Evolutionary conservation across 2,329 filamentous ascomycete genomes (phyloP).

Genomic region (Colletotrichum spinosum): DNA sequence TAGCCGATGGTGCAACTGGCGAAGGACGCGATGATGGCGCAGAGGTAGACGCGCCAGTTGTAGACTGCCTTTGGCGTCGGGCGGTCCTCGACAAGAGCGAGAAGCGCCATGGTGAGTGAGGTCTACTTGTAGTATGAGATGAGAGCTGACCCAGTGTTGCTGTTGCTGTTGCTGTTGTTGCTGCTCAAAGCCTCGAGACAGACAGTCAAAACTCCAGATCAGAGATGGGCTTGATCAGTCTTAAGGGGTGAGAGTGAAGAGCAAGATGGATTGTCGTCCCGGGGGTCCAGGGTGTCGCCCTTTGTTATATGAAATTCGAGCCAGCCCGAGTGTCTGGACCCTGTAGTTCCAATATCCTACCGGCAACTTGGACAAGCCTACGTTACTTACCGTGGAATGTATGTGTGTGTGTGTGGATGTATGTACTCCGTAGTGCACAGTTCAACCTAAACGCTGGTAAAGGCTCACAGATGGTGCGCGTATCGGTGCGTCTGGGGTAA

Average conservation of each 20-base stretch:
- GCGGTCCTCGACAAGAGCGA: conserved; percentile 66
- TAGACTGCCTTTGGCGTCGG: conserved; percentile 68
- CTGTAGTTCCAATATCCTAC: too few species aligned
- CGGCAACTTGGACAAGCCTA: neutral
- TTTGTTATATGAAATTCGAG: conserved; percentile 30
- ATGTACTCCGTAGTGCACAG: too few species aligned
- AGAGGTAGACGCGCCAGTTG: conserved; percentile 70
- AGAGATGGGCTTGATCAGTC: conserved; percentile 17
- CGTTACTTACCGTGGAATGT: neutral
- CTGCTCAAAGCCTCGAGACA: conserved; percentile 19
- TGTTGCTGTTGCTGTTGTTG: neutral
- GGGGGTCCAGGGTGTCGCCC: conserved; percentile 19
- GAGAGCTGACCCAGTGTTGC: conserved; percentile 12
- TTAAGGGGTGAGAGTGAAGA: conserved; percentile 2
- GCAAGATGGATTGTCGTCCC: neutral
- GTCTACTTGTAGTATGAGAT: neutral
- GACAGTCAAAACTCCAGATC: conserved; percentile 26
- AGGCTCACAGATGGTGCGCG: conserved; percentile 20
- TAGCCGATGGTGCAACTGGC: conserved; percentile 69
- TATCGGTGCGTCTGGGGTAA: conserved; percentile 35
- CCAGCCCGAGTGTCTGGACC: neutral
- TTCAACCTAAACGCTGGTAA: conserved; percentile 4
- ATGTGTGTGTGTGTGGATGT: too few species aligned
- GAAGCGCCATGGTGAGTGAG: conserved; percentile 54
- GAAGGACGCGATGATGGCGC: conserved; percentile 65